phyloP scores from a whole-genome alignment of 202 grass and related monocot species.

The Panicum hallii region DNA sequence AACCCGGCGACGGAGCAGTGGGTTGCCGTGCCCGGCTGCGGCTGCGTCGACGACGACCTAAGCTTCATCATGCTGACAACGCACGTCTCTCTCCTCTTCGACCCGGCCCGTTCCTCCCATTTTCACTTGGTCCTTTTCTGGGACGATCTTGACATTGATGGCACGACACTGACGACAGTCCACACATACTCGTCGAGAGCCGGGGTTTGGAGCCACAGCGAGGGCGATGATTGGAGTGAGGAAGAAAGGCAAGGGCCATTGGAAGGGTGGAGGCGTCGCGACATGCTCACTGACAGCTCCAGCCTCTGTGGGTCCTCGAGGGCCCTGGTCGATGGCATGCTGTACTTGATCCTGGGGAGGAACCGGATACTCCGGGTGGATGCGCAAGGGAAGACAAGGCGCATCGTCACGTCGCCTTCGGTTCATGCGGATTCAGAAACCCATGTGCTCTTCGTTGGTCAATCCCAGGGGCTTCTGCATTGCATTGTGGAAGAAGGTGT shows the following conservation, averaged over 20 bases:
- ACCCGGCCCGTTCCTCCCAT: not conserved
- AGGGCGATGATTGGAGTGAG: not conserved
- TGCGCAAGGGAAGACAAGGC: not conserved
- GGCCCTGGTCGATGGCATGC: not conserved
- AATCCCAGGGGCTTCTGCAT: not conserved
- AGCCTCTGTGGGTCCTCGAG: not conserved
- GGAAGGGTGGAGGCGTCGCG: not conserved
- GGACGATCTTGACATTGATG: not conserved
- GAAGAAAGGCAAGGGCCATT: not conserved
- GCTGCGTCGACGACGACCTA: not conserved
- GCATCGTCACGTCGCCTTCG: not conserved
- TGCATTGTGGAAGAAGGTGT: not conserved
- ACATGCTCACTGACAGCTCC: not conserved
- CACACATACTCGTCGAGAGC: not conserved
- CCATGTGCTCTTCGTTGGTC: not conserved
- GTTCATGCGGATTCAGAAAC: not conserved
- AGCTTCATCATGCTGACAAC: not conserved
- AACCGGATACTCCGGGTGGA: not conserved
- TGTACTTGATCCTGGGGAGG: not conserved
- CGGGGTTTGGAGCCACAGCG: not conserved
- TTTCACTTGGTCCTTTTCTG: not conserved
- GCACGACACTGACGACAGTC: not conserved
- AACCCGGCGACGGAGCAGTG: not conserved
- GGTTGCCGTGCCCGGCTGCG: not conserved
- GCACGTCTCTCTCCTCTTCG: not conserved